Evolutionary conservation across 2,329 filamentous ascomycete species (phyloP).

Genomic region (Sporothrix euskadiensis): DNA sequence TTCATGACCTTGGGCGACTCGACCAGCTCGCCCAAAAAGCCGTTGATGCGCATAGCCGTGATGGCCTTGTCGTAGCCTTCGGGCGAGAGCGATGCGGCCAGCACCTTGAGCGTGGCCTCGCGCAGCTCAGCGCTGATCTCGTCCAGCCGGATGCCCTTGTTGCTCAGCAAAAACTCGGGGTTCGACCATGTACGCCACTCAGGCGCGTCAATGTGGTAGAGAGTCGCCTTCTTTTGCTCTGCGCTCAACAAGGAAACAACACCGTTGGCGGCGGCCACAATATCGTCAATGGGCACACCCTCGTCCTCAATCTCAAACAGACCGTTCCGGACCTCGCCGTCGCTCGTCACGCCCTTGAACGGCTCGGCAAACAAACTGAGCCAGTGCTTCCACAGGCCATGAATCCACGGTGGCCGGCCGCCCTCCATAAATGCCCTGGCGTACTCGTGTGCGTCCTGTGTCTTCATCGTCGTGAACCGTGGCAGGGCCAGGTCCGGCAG

Average conservation of each 20-base stretch:
- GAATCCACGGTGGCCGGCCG: slow-evolving; percentile 66
- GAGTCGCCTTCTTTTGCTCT: slow-evolving; percentile 51
- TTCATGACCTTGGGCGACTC: slow-evolving; percentile 65
- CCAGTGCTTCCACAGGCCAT: slow-evolving; percentile 62
- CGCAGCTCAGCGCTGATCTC: slow-evolving; percentile 49
- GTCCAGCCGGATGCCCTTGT: slow-evolving; percentile 71
- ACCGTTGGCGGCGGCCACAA: slow-evolving; percentile 53
- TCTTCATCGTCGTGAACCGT: slow-evolving; percentile 63
- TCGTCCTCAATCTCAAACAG: slow-evolving; percentile 56
- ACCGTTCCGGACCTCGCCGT: slow-evolving; percentile 44
- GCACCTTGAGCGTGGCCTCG: slow-evolving; percentile 54
- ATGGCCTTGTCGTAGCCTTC: slow-evolving; percentile 72
- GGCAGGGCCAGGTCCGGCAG: slow-evolving; percentile 62
- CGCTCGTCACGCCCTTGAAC: slow-evolving; percentile 68
- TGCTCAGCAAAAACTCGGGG: slow-evolving; percentile 68
- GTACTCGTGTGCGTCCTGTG: slow-evolving; percentile 64
- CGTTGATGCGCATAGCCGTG: slow-evolving; percentile 71
- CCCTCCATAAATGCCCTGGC: slow-evolving; percentile 59
- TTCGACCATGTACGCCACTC: slow-evolving; percentile 73
- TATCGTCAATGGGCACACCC: slow-evolving; percentile 57
- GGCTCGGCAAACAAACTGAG: slow-evolving; percentile 62
- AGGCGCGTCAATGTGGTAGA: slow-evolving; percentile 66
- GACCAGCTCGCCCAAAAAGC: slow-evolving; percentile 70
- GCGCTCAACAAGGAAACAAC: slow-evolving; percentile 51
- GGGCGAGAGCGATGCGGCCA: slow-evolving; percentile 61